Conservation (phyloP, 495 filamentous ascomycete genomes). For the Trypethelium eluteriae region DNA sequence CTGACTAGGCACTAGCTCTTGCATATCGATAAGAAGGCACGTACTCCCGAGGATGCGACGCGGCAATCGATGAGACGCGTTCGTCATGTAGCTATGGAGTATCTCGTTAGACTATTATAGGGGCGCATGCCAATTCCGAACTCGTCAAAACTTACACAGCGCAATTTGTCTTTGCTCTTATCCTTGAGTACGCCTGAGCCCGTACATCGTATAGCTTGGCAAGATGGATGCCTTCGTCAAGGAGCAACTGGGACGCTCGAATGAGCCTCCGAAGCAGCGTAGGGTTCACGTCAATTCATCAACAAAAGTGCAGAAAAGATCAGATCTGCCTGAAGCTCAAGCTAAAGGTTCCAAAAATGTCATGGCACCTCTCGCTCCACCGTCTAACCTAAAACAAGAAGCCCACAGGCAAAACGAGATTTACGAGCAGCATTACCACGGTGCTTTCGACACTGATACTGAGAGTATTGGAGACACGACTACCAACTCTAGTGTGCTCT, state of each 20-base stretch:
- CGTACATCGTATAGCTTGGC: not conserved
- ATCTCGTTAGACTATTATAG: no score
- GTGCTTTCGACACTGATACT: conserved; percentile 28
- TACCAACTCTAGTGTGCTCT: conserved; percentile 12
- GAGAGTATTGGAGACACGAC: conserved; percentile 27
- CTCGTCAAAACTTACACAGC: no score
- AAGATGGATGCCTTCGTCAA: not conserved
- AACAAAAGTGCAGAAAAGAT: not conserved
- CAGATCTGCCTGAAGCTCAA: not conserved
- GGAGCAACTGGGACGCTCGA: not conserved
- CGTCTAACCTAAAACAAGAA: not conserved
- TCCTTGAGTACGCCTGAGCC: not conserved
- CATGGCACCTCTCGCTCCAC: not conserved
- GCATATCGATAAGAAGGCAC: not conserved
- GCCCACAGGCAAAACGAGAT: not conserved
- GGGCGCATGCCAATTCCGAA: no score
- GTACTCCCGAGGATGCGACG: not conserved
- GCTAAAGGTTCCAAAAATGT: not conserved
- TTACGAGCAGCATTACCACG: not conserved
- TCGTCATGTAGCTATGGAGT: no score
- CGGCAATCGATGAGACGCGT: not conserved
- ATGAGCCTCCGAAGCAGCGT: not conserved
- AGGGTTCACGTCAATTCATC: not conserved
- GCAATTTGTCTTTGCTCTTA: not conserved
- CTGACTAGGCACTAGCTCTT: not conserved